Conservation (phyloP, 305 asterid genomes). For the Fraxinus angustifolia region DNA sequence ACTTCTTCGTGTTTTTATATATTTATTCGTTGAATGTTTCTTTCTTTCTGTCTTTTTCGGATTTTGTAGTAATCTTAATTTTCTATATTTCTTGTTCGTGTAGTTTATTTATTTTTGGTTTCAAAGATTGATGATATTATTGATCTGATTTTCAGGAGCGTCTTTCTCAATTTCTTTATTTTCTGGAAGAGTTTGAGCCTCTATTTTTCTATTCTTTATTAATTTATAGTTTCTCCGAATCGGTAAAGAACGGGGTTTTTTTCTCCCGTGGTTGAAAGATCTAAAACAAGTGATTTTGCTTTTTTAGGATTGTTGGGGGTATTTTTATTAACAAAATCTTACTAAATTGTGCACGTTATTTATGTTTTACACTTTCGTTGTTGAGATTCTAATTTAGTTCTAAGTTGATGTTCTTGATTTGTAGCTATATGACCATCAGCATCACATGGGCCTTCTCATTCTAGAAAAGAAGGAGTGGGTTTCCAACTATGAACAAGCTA, state of each 20-base stretch:
- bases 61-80: slow-evolving; percentile 12
- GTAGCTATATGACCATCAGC: slow-evolving; percentile 77
- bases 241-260: slow-evolving; percentile 6
- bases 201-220: slow-evolving; percentile 13
- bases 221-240: slow-evolving; percentile 17
- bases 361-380: background rate
- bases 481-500: slow-evolving; percentile 65
- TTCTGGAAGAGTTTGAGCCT: background rate
- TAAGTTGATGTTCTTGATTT: background rate
- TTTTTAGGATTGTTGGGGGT: background rate
- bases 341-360: background rate
- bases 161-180: background rate
- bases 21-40: background rate
- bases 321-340: slow-evolving; percentile 4
- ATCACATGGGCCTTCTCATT: slow-evolving; percentile 94
- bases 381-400: background rate
- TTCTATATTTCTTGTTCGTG: background rate
- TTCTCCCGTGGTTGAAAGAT: background rate
- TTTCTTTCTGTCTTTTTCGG: background rate
- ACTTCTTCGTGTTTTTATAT: background rate
- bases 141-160: background rate
- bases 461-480: slow-evolving; percentile 83
- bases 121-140: background rate
- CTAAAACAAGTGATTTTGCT: background rate
- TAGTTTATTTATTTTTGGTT: background rate